phyloP scores from a whole-genome alignment of 352 stramenopile species.

The Phytophthora europaea region DNA sequence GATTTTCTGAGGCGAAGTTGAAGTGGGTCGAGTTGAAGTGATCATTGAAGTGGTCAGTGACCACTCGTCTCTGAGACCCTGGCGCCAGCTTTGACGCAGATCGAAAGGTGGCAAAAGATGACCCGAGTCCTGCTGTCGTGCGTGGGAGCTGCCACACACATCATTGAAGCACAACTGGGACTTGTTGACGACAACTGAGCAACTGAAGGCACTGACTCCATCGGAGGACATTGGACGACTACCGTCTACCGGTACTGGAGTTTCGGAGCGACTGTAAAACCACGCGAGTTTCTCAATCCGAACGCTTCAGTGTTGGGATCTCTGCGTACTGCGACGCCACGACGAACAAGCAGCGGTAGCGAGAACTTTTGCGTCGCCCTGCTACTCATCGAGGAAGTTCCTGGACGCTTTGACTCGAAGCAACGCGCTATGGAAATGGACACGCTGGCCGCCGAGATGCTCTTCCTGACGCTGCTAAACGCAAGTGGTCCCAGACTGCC shows the following conservation, averaged over 20 bases:
- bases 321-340: neutral
- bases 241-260: constrained; percentile 2
- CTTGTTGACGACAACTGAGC: neutral
- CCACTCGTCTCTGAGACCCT: neutral
- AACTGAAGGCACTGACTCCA: neutral
- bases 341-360: constrained; percentile 1
- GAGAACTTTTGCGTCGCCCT: neutral
- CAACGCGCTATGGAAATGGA: neutral
- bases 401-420: neutral
- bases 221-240: constrained; percentile 5
- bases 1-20: neutral
- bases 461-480: neutral
- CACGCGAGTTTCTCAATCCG: neutral
- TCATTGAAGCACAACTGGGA: constrained; percentile 22
- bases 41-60: neutral
- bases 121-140: constrained; percentile 24
- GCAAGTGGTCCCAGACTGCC: constrained; percentile 9
- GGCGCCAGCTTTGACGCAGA: neutral
- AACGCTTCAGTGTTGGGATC: neutral
- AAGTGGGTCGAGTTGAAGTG: constrained; percentile 1
- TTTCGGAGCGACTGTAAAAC: constrained; percentile 5
- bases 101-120: constrained; percentile 9
- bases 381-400: neutral
- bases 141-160: neutral
- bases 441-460: neutral